Evolutionary conservation across 495 filamentous ascomycete species (phyloP), one percentile per base, ranked within the genome.

Genomic region (Aspergillus olivimuriae): DNA sequence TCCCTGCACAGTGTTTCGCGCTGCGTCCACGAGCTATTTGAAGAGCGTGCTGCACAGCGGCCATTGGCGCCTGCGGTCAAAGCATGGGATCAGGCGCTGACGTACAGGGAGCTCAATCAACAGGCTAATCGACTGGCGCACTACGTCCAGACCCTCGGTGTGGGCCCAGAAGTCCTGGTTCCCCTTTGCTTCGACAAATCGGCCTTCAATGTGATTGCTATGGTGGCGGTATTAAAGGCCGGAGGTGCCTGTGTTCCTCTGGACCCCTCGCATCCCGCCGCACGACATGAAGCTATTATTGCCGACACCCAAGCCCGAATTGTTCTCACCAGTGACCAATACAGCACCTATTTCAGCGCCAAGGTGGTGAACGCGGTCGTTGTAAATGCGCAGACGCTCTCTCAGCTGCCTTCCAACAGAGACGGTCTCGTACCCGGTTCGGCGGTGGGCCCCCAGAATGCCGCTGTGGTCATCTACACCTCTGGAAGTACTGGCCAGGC

Each of bases 401-500:
- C n/a, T 16, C 9, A 8, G 18, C 2, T 38, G 16, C 32, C 12
- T 11, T 24, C 16, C 1, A 10, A 11, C 10, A 15, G 28, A 30
- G 4, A 12, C 2, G 4, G 4, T 0, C 8, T 32, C 9, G 5
- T 46, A 14, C 18, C 24, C 9, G 28, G 23, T n/a, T 17, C 20
- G 2, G 24, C n/a, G n/a, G 24, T 28, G 24, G 11, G 6, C 11
- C 17, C 26, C 11, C 1, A 12, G 15, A 45, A 46, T 35, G 46
- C 38, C 3, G 34, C 43, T 14, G 64, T 41, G 31, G 42, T 56
- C 14, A 48, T 89, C 2, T 94, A 87, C 61, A 91, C 87, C 0
- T 87, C 83, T 2, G 87, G 87, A n/a, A 87, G 82, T 9, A 90
- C 86, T 0, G 87, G 87, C 5, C 81, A 73, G 0, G 86, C 87